Conservation (phyloP, 2,329 filamentous ascomycete species). For the Dactylellina haptotyla region DNA sequence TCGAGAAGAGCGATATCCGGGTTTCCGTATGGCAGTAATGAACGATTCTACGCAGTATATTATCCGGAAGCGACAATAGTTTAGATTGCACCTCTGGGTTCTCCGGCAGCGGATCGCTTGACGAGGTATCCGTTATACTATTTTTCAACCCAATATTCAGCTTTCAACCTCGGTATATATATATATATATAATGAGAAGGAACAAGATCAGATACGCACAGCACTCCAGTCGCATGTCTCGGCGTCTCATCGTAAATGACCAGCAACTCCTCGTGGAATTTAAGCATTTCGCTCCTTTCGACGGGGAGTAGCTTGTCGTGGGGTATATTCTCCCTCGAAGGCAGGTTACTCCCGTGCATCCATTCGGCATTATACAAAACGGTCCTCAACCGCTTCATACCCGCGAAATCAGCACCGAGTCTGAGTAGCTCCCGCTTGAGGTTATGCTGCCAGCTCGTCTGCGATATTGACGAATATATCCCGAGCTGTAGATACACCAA, state of each 20-base stretch:
- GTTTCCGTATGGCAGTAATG: conserved; percentile 11
- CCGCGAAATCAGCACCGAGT: conserved; percentile 4
- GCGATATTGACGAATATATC: conserved; percentile 17
- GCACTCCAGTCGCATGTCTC: not conserved
- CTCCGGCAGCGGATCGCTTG: not conserved
- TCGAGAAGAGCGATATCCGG: conserved; percentile 14
- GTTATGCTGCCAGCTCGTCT: conserved; percentile 20
- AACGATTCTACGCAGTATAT: conserved; percentile 9
- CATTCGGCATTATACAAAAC: conserved; percentile 31
- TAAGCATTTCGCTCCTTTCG: conserved; percentile 8
- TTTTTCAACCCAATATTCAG: not conserved
- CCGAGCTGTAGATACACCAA: conserved; percentile 12
- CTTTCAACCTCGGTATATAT: not conserved
- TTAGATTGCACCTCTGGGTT: not conserved
- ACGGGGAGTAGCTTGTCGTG: not conserved
- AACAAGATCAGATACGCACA: conserved; percentile 4
- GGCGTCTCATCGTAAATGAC: conserved; percentile 1
- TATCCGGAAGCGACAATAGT: conserved; percentile 8
- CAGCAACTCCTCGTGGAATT: conserved; percentile 17
- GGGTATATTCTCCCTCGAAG: not conserved
- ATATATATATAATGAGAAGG: not conserved
- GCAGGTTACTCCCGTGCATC: conserved; percentile 20
- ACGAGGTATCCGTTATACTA: not conserved
- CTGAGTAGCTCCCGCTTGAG: conserved; percentile 27
- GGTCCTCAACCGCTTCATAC: conserved; percentile 11